These are phyloP conservation scores for Nitzschia sp. DNA, from an alignment of 108 stramenopile species.

Conservation along the genomic window DNA sequence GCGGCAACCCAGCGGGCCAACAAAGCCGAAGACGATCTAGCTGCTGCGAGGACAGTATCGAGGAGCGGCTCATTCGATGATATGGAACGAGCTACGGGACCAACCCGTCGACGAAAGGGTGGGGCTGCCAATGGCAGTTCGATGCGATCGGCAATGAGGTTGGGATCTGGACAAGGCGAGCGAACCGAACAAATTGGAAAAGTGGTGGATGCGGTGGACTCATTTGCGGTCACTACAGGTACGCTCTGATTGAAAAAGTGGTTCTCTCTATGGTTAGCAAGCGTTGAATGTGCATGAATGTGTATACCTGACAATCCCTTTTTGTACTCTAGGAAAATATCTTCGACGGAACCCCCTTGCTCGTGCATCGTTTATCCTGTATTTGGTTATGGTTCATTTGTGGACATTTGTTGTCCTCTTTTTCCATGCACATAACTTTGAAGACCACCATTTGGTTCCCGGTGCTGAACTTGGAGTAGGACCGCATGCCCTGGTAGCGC, in stretches of 20 bases:
- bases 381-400: conserved; percentile 66
- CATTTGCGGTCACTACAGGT: conserved; percentile 62
- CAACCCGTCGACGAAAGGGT: conserved; percentile 20
- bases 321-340: conserved; percentile 48
- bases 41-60: not conserved
- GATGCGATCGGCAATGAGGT: conserved; percentile 65
- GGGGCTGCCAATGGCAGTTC: conserved; percentile 41
- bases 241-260: not conserved
- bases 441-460: conserved; percentile 39
- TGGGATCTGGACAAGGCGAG: conserved; percentile 64
- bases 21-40: conserved; percentile 57
- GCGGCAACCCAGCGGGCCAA: conserved; percentile 57
- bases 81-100: conserved; percentile 10
- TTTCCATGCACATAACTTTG: conserved; percentile 81
- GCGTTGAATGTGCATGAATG: not conserved
- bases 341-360: conserved; percentile 73
- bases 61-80: conserved; percentile 14
- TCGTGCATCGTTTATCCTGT: conserved; percentile 68
- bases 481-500: conserved; percentile 46
- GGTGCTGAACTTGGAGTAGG: conserved; percentile 23
- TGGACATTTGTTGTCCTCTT: conserved; percentile 84
- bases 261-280: not conserved
- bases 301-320: not conserved
- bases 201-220: conserved; percentile 70
- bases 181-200: conserved; percentile 61